Conservation (phyloP, 139 green algal genomes). For the Tetraselmis striata region DNA sequence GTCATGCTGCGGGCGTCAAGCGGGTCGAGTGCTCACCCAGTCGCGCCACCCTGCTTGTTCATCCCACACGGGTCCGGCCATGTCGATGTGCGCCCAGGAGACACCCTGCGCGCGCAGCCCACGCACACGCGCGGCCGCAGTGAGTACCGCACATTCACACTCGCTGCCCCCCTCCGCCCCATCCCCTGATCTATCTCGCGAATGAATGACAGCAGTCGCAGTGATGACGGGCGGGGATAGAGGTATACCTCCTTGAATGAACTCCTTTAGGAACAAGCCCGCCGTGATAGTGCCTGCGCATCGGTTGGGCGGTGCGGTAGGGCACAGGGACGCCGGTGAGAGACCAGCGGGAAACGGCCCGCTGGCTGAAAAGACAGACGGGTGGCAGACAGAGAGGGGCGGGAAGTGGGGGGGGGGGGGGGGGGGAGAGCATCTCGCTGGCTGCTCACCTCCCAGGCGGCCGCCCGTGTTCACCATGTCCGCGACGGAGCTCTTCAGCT, state of each 20-base stretch:
- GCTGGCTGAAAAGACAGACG: not conserved
- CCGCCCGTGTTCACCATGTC: conserved; percentile 86
- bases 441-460: conserved; percentile 30
- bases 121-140: no score
- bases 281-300: conserved; percentile 78
- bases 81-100: conserved; percentile 91
- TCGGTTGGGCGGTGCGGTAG: not conserved
- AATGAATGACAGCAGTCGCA: not conserved
- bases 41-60: conserved; percentile 73
- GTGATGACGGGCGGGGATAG: no score
- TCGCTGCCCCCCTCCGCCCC: conserved; percentile 8
- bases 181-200: not conserved
- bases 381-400: not conserved
- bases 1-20: not conserved
- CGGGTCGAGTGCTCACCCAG: conserved; percentile 50
- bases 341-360: not conserved
- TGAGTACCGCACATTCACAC: not conserved
- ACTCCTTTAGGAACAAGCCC: conserved; percentile 87
- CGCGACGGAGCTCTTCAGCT: conserved; percentile 60
- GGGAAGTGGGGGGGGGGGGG: not conserved
- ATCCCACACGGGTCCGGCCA: conserved; percentile 80
- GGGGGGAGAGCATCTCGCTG: conserved; percentile 9
- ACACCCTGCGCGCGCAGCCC: conserved; percentile 23
- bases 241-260: conserved; percentile 36
- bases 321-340: not conserved